These are phyloP conservation scores for Protomyces pachydermus DNA, from an alignment of 1,139 yeast species.

Conservation along the genomic window DNA sequence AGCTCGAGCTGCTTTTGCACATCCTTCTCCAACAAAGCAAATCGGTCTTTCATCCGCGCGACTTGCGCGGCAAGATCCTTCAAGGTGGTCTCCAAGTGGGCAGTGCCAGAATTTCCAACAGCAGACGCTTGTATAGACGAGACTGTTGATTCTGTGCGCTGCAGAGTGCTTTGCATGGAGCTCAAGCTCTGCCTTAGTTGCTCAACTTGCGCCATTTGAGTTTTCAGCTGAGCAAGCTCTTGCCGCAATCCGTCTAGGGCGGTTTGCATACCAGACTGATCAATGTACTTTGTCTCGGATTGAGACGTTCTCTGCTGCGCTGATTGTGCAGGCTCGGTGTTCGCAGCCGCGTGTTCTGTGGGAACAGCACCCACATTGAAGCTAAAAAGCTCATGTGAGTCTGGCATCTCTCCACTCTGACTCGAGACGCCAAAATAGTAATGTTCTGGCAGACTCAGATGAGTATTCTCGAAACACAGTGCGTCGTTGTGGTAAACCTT, in stretches of 20 bases:
- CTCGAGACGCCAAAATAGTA: slow-evolving; percentile 42
- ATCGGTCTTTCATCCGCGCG: slow-evolving; percentile 8
- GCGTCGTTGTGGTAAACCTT: slow-evolving; percentile 40
- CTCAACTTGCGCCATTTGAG: neutral
- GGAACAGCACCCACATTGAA: slow-evolving; percentile 4
- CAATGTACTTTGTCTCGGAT: neutral
- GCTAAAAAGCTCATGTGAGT: slow-evolving; percentile 32
- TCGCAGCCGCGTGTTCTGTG: neutral
- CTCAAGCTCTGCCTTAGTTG: neutral
- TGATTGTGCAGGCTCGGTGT: neutral
- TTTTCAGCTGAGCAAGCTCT: slow-evolving; percentile 1
- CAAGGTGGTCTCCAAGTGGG: neutral
- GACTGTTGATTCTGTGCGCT: neutral
- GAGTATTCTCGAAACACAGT: slow-evolving; percentile 40
- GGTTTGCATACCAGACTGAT: neutral
- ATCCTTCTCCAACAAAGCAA: slow-evolving; percentile 3
- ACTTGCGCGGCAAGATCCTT: slow-evolving; percentile 2
- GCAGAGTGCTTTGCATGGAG: neutral
- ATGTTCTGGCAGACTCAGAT: slow-evolving; percentile 38
- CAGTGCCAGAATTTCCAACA: neutral
- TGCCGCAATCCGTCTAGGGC: slow-evolving; percentile 14
- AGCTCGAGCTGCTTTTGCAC: slow-evolving; percentile 15
- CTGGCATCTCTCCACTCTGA: slow-evolving; percentile 37
- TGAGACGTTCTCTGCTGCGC: neutral
- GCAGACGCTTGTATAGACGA: neutral